Evolutionary conservation across 2,329 filamentous ascomycete species (phyloP).

Genomic region (Aspergillus pseudoviridinutans): DNA sequence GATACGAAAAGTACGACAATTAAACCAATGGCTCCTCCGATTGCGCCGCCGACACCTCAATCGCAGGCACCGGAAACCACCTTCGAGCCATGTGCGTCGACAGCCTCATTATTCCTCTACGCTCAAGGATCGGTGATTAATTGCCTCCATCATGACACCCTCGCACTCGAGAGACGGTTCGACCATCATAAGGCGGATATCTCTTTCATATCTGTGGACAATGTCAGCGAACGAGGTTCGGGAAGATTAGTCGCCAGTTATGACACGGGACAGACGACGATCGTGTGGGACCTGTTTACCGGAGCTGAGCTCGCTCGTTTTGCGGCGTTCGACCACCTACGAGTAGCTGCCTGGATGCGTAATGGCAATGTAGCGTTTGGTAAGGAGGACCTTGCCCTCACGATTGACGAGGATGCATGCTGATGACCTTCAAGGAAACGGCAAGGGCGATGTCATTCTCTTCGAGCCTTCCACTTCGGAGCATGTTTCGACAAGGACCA

Average conservation of each 20-base stretch:
- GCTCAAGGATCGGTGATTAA: slow-evolving; percentile 76
- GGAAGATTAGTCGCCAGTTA: slow-evolving; percentile 90
- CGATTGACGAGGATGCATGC: neutral
- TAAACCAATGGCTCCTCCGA: slow-evolving; percentile 42
- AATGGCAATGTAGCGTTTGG: slow-evolving; percentile 97
- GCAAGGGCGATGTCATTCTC: slow-evolving; percentile 86
- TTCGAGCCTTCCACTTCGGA: slow-evolving; percentile 93
- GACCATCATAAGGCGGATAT: slow-evolving; percentile 79
- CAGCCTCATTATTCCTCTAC: slow-evolving; percentile 85
- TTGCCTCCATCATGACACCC: slow-evolving; percentile 86
- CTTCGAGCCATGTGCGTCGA: slow-evolving; percentile 86
- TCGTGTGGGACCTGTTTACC: slow-evolving; percentile 94
- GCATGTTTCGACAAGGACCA: slow-evolving; percentile 83
- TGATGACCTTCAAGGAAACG: slow-evolving; percentile 64
- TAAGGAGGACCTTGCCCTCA: slow-evolving; percentile 43
- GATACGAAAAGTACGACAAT: slow-evolving; percentile 55
- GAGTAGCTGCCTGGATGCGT: slow-evolving; percentile 87
- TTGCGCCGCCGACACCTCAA: slow-evolving; percentile 16
- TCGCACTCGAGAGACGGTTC: slow-evolving; percentile 84
- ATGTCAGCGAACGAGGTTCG: slow-evolving; percentile 78
- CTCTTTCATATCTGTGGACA: slow-evolving; percentile 81
- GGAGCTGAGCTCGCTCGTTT: slow-evolving; percentile 90
- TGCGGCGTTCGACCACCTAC: slow-evolving; percentile 81
- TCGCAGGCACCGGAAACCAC: slow-evolving; percentile 40
- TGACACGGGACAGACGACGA: slow-evolving; percentile 83